Conservation (phyloP, 495 filamentous ascomycete genomes). For the Xeromyces bisporus region DNA sequence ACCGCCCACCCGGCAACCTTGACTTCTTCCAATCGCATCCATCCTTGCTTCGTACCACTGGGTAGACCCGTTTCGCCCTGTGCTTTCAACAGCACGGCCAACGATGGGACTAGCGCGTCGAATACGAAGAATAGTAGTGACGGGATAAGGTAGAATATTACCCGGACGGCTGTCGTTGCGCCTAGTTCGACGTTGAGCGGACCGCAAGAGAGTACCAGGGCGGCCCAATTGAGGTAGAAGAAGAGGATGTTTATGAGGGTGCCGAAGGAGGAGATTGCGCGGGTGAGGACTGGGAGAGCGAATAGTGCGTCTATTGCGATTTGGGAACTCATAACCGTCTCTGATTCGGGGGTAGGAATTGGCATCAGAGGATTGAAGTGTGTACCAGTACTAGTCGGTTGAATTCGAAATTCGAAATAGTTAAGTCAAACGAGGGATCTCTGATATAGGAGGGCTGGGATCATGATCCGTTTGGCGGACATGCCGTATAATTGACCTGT, state of each 20-base stretch:
- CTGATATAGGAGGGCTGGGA: too few relatives aligned
- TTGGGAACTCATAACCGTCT: not conserved
- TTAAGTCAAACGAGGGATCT: too few relatives aligned
- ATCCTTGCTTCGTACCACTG: conserved; percentile 30
- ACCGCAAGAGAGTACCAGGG: conserved; percentile 58
- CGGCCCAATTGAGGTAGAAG: conserved; percentile 83
- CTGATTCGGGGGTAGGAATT: too few relatives aligned
- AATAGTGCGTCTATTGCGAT: conserved; percentile 42
- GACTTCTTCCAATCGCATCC: conserved; percentile 15
- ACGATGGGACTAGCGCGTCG: conserved; percentile 49
- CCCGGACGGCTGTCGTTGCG: conserved; percentile 47
- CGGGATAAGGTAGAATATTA: conserved; percentile 56
- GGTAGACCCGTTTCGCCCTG: conserved; percentile 49
- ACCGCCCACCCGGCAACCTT: conserved; percentile 37
- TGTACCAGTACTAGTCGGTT: too few relatives aligned
- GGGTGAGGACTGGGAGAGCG: conserved; percentile 50
- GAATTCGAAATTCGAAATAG: too few relatives aligned
- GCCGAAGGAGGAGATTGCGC: conserved; percentile 41
- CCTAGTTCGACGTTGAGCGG: conserved; percentile 62
- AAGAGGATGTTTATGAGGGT: conserved; percentile 74
- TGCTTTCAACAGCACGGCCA: conserved; percentile 50
- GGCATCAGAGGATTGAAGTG: too few relatives aligned
- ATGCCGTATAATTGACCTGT: too few relatives aligned
- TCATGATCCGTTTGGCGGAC: too few relatives aligned
- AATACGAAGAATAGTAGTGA: conserved; percentile 58